phyloP scores from a whole-genome alignment of 768 basidiomycete species.

The Lentinus tigrinus region DNA sequence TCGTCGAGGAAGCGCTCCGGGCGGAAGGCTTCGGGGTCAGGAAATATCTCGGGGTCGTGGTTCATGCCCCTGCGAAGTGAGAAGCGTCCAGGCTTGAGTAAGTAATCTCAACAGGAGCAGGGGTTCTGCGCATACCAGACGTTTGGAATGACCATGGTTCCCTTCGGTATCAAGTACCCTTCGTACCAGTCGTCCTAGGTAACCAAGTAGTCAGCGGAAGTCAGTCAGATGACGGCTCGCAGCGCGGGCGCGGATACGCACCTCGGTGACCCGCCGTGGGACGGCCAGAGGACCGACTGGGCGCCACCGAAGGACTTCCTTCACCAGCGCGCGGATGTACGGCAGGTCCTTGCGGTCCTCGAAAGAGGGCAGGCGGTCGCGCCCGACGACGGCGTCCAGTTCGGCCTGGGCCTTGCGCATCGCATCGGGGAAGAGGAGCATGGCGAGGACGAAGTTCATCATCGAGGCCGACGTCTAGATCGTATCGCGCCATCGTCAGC shows the following conservation, averaged over 20 bases:
- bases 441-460: conserved; percentile 1
- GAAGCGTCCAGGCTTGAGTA: too few species aligned
- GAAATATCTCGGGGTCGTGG: conserved; percentile 25
- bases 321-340: conserved; percentile 2
- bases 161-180: conserved; percentile 59
- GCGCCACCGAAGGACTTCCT: conserved; percentile 6
- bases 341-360: conserved; percentile 2
- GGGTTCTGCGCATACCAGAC: conserved; percentile 40
- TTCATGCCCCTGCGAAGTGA: conserved; percentile 24
- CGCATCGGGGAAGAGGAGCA: conserved; percentile 1
- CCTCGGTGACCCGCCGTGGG: neutral
- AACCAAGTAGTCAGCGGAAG: neutral
- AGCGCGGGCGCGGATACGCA: conserved; percentile 10
- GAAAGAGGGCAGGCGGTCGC: neutral
- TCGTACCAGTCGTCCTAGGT: conserved; percentile 52
- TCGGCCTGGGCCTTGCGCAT: conserved; percentile 3
- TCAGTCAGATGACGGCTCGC: neutral
- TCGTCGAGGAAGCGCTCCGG: conserved; percentile 27
- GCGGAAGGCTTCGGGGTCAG: conserved; percentile 20
- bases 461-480: neutral
- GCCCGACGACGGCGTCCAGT: conserved; percentile 1
- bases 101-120: too few species aligned
- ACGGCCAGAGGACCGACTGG: neutral
- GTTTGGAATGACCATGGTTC: conserved; percentile 53
- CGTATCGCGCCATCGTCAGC: neutral